Evolutionary conservation across 2,329 filamentous ascomycete genomes (phyloP).

Genomic region (Didymella segeticola): DNA sequence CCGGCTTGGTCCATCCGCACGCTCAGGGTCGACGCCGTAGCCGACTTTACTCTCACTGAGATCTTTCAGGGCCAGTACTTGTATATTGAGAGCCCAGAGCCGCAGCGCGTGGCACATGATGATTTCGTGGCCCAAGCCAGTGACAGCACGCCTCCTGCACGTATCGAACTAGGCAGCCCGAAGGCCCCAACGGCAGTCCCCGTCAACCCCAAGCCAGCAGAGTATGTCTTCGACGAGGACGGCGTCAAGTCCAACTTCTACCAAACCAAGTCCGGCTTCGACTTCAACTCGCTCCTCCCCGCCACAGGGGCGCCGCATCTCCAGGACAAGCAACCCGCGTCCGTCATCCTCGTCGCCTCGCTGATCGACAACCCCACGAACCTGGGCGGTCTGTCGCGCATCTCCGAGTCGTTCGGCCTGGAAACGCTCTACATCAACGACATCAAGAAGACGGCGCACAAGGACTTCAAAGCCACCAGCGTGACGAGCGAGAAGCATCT

Average conservation of each 20-base stretch:
- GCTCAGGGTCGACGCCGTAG: slow-evolving; percentile 50
- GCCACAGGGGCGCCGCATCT: slow-evolving; percentile 23
- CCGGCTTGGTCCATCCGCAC: slow-evolving; percentile 49
- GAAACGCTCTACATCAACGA: slow-evolving; percentile 54
- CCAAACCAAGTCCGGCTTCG: slow-evolving; percentile 61
- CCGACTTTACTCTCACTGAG: slow-evolving; percentile 52
- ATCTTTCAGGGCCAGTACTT: slow-evolving; percentile 57
- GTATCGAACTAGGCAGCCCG: slow-evolving; percentile 42
- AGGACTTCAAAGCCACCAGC: slow-evolving; percentile 58
- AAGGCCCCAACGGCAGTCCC: slow-evolving; percentile 1
- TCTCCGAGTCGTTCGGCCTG: slow-evolving; percentile 60
- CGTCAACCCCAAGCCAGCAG: slow-evolving; percentile 6
- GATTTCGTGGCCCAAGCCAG: slow-evolving; percentile 49
- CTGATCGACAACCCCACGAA: slow-evolving; percentile 60
- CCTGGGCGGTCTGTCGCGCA: slow-evolving; percentile 58
- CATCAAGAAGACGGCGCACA: slow-evolving; percentile 50
- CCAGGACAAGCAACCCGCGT: slow-evolving; percentile 33
- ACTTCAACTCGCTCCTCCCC: slow-evolving; percentile 38
- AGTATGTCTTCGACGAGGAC: slow-evolving; percentile 7
- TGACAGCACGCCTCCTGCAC: slow-evolving; percentile 34
- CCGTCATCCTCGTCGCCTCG: slow-evolving; percentile 58
- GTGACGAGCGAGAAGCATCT: slow-evolving; percentile 59
- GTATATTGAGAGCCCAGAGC: slow-evolving; percentile 52
- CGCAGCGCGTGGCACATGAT: slow-evolving; percentile 42
- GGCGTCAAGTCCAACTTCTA: slow-evolving; percentile 43